Evolutionary conservation across 768 basidiomycete species (phyloP).

Genomic region (Cystobasidium tubakii): DNA sequence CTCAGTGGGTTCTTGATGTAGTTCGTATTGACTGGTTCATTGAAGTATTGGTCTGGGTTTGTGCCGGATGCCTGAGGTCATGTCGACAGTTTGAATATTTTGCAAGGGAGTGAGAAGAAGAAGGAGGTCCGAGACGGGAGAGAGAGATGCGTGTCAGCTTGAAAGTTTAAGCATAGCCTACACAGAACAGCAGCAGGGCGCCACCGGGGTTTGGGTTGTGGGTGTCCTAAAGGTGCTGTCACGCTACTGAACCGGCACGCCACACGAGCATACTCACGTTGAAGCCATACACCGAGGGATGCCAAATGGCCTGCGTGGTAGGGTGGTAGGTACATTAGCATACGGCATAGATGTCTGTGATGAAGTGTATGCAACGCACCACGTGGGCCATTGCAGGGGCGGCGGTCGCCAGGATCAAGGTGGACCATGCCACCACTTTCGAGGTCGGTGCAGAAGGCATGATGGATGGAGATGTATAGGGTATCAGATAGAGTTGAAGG

Average conservation of each 20-base stretch:
- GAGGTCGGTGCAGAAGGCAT: constrained; percentile 23
- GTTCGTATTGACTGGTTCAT: constrained; percentile 22
- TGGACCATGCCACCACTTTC: neutral
- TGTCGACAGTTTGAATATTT: no score
- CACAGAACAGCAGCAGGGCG: no score
- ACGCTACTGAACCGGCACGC: neutral
- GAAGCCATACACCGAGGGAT: constrained; percentile 29
- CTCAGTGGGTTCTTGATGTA: constrained; percentile 24
- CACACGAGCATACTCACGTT: neutral
- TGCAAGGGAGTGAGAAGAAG: neutral
- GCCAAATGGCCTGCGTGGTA: constrained; percentile 18
- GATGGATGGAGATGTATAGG: neutral
- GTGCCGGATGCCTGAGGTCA: constrained; percentile 20
- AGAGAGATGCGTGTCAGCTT: no score
- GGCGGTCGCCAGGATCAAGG: neutral
- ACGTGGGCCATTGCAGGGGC: constrained; percentile 17
- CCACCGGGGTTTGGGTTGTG: neutral
- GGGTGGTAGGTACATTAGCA: neutral
- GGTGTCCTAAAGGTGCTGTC: neutral
- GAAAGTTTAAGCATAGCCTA: no score
- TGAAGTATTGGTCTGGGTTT: constrained; percentile 10
- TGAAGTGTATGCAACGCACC: neutral
- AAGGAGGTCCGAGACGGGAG: neutral
- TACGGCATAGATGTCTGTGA: neutral
- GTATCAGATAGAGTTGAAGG: neutral